phyloP scores from a whole-genome alignment of 129 eudicot species.

The Apium graveolens region DNA sequence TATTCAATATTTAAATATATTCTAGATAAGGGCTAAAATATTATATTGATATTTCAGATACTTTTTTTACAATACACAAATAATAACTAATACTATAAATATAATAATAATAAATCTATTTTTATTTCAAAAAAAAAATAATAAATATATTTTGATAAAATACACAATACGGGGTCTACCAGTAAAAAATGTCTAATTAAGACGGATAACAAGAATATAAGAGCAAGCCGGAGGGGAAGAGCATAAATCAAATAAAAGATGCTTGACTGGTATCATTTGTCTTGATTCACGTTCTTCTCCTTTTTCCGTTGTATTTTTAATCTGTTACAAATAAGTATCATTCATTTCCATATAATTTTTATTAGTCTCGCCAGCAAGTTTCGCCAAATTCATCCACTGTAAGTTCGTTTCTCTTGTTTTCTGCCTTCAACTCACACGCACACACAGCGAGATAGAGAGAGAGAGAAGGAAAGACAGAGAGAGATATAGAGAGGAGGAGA shows the following conservation, averaged over 20 bases:
- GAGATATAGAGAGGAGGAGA: too few species aligned
- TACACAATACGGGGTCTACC: neutral
- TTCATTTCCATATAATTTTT: neutral
- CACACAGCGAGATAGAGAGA: neutral
- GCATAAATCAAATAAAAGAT: neutral
- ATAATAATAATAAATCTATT: too few species aligned
- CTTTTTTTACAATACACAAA: too few species aligned
- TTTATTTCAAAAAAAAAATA: too few species aligned
- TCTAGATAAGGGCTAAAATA: too few species aligned
- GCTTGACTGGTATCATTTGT: neutral
- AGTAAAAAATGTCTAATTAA: neutral
- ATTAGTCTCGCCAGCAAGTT: neutral
- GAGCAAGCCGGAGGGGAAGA: neutral
- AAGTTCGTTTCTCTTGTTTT: neutral
- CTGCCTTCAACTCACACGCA: neutral
- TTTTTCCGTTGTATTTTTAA: neutral
- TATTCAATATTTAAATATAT: too few species aligned
- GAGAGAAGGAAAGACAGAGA: too few species aligned
- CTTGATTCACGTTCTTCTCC: slow-evolving; percentile 4
- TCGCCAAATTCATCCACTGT: neutral
- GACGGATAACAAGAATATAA: neutral
- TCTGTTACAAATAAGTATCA: neutral
- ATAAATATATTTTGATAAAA: too few species aligned
- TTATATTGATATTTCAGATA: too few species aligned
- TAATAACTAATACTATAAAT: too few species aligned